Base-by-base conservation (phyloP, 331 rosid genomes). In the Dryas integrifolia region DNA sequence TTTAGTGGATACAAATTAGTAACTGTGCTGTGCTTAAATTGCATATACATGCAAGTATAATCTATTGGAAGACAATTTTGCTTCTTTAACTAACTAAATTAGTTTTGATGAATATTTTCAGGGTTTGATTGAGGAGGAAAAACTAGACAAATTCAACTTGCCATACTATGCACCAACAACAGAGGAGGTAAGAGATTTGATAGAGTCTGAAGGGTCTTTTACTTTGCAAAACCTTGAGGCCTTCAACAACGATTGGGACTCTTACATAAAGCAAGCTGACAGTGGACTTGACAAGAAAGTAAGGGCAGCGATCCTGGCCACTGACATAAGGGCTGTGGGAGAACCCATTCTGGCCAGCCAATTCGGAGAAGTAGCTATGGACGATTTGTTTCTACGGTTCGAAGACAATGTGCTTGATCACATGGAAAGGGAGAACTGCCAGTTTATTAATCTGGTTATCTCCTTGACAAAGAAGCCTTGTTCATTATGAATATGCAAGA, bases 141-240 rank as follows among this genome's bases (percentile, higher is more conserved):
- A 82, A 43, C 4, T 81, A 72, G 80, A 81, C 4, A 24, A 21
- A 12, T 87, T 76, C 73, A 73, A 77, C 57, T 5, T 70, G 24
- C 87, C 92, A 18, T n/a, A 15, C 0, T 76, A 84, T 48, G 39
- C 45, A 8, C 79, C 88, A 0, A 80, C 77, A 0, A 44, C 49
- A 2, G 77, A 82, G 21, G 88, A 84, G 44, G 77, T 73, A 0
- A 78, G 15, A 24, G 50, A 50, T 40, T 69, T 72, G 56, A 73
- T 84, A 15, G 65, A 79, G 41, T 63, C 18, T 4, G 90, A 87
- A 84, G 84, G 84, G 5, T 80, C 78, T 0, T 82, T 82, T 47
- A 56, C 6, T 30, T 1, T 84, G 55, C 64, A 72, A 18, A 75
- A 57, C 7, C 48, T 72, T 3, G 82, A 84, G 4, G 39, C 52